These are phyloP conservation scores for Pythium dissimile DNA, from an alignment of 352 stramenopile species.

Conservation along the genomic window DNA sequence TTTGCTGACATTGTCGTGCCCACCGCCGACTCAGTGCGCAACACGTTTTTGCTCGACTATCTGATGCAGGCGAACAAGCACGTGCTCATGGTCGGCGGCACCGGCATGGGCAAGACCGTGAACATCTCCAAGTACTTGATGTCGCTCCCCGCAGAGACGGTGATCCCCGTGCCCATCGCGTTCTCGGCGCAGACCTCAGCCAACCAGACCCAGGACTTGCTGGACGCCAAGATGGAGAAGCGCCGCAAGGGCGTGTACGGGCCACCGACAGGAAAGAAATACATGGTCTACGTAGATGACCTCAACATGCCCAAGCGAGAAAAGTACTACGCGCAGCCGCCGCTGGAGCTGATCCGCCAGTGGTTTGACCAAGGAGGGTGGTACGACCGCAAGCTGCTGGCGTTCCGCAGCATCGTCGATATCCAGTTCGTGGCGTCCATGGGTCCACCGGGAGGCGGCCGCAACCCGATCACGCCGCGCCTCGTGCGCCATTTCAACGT, in stretches of 20 bases:
- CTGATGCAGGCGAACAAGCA: constrained; percentile 86
- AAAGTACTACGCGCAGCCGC: constrained; percentile 93
- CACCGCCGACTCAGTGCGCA: constrained; percentile 91
- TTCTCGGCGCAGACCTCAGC: constrained; percentile 92
- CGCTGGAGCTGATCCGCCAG: constrained; percentile 93
- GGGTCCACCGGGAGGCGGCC: constrained; percentile 89
- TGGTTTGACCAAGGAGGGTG: constrained; percentile 94
- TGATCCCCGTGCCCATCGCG: constrained; percentile 89
- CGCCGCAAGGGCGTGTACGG: constrained; percentile 91
- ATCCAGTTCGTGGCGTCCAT: constrained; percentile 90
- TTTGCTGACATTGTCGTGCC: constrained; percentile 93
- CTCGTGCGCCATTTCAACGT: constrained; percentile 93
- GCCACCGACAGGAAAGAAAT: constrained; percentile 88
- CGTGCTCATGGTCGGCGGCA: constrained; percentile 93
- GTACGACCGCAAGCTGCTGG: constrained; percentile 93
- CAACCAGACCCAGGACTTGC: constrained; percentile 91
- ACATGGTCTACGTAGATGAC: constrained; percentile 95
- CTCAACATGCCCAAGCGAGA: constrained; percentile 96
- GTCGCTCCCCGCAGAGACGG: constrained; percentile 77
- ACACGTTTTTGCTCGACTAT: constrained; percentile 90
- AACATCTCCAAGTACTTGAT: constrained; percentile 91
- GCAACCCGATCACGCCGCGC: constrained; percentile 89
- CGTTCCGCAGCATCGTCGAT: constrained; percentile 88
- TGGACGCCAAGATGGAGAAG: constrained; percentile 93
- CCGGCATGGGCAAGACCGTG: constrained; percentile 94